Evolutionary conservation across 345 rosid genomes (phyloP).

Genomic region (Salix caprea): DNA sequence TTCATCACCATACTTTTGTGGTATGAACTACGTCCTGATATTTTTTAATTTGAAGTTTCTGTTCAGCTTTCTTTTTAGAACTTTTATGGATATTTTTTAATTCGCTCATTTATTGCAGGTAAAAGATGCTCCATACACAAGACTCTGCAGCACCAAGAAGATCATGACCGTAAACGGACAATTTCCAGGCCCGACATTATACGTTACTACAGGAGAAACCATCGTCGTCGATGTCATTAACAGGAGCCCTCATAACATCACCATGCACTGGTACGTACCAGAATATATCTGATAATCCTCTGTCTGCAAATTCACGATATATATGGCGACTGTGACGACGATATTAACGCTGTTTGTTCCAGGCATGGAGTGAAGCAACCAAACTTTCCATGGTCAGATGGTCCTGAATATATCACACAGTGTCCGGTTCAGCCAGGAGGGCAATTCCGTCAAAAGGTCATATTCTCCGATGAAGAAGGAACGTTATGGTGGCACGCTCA

Average conservation of each 20-base stretch:
- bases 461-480: conserved; percentile 27
- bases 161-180: conserved; percentile 32
- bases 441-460: conserved; percentile 23
- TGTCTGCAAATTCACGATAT: too few species aligned
- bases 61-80: too few species aligned
- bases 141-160: conserved; percentile 18
- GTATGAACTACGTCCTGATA: not conserved
- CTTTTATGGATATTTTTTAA: too few species aligned
- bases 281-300: not conserved
- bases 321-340: not conserved
- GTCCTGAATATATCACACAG: conserved; percentile 43
- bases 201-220: conserved; percentile 23
- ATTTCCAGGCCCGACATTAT: conserved; percentile 30
- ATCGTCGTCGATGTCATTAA: conserved; percentile 25
- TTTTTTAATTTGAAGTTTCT: too few species aligned
- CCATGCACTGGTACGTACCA: conserved; percentile 29
- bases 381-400: conserved; percentile 40
- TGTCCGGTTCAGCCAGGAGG: conserved; percentile 33
- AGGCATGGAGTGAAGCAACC: conserved; percentile 49
- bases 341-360: too few species aligned
- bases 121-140: conserved; percentile 4
- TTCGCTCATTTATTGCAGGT: not conserved
- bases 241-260: conserved; percentile 21
- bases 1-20: conserved; percentile 12
- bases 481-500: conserved; percentile 46